A percentile compares a stretch with the other conserved stretches of the same genome.
Conservation (phyloP, 2,329 filamentous ascomycete genomes). For the Elsinoe necatrix region DNA sequence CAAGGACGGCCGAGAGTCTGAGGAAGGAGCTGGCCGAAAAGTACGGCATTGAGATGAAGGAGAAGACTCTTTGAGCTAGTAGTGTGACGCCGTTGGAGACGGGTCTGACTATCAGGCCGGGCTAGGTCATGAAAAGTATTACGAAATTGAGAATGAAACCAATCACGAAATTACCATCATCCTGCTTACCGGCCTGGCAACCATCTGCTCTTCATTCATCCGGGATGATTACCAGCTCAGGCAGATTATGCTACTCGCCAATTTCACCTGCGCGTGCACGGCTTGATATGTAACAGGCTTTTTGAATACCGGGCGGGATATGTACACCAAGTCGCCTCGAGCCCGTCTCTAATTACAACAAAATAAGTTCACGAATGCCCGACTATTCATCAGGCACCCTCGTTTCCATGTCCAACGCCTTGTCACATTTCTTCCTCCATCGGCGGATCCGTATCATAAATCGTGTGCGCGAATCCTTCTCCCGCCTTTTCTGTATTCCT, state of each 20-base stretch:
- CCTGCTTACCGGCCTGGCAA: no score
- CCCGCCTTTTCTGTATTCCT: not conserved
- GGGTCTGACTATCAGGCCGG: not conserved
- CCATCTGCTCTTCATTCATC: no score
- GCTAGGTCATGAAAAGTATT: no score
- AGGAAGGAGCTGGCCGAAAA: constrained; percentile 71
- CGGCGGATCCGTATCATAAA: not conserved
- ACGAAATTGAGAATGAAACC: no score
- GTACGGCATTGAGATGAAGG: constrained; percentile 63
- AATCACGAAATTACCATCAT: no score
- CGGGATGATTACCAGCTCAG: no score
- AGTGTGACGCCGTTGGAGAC: constrained; percentile 28
- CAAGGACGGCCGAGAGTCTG: constrained; percentile 62
- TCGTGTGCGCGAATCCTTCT: not conserved
- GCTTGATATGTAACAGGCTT: no score
- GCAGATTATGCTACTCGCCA: no score
- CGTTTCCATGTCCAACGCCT: constrained; percentile 6
- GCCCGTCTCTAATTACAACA: not conserved
- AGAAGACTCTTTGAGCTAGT: constrained; percentile 47
- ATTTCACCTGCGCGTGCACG: no score
- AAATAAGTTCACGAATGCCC: not conserved
- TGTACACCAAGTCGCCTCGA: constrained; percentile 10
- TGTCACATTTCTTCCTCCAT: not conserved
- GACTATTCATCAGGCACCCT: not conserved
- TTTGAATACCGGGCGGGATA: not conserved